Conservation (phyloP, 192 early-diverging fungal genomes). For the Rhizoclosmatium globosum region DNA sequence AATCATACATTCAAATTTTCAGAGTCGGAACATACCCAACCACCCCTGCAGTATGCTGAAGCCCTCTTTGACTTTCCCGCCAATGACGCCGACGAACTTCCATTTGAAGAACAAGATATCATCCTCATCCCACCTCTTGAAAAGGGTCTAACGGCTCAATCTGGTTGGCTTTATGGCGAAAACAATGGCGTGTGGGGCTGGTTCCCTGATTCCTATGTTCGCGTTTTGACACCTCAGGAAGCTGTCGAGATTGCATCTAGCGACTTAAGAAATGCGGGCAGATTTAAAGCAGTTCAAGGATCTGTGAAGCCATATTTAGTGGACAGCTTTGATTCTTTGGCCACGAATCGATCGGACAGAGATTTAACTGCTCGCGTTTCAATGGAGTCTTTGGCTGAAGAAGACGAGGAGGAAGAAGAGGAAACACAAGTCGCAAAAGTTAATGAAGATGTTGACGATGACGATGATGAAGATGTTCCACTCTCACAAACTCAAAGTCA, state of each 20-base stretch:
- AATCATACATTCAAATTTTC: neutral
- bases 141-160: neutral
- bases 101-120: conserved; percentile 51
- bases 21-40: neutral
- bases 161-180: conserved; percentile 53
- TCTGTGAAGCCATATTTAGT: conserved; percentile 2
- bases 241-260: conserved; percentile 12
- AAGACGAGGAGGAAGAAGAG: neutral
- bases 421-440: neutral
- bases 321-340: neutral
- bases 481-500: neutral
- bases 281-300: conserved; percentile 12
- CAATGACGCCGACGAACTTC: conserved; percentile 45
- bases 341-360: neutral
- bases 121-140: conserved; percentile 32
- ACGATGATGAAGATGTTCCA: neutral
- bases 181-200: conserved; percentile 51
- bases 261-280: conserved; percentile 13
- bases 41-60: conserved; percentile 42
- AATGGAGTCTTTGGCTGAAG: neutral
- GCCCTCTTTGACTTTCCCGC: conserved; percentile 52
- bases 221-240: conserved; percentile 45
- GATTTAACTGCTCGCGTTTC: neutral
- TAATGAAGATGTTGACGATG: neutral
- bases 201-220: conserved; percentile 50